These are phyloP conservation scores for Pouteria glomerata DNA, from an alignment of 148 eudicot genomes.

Conservation along the genomic window DNA sequence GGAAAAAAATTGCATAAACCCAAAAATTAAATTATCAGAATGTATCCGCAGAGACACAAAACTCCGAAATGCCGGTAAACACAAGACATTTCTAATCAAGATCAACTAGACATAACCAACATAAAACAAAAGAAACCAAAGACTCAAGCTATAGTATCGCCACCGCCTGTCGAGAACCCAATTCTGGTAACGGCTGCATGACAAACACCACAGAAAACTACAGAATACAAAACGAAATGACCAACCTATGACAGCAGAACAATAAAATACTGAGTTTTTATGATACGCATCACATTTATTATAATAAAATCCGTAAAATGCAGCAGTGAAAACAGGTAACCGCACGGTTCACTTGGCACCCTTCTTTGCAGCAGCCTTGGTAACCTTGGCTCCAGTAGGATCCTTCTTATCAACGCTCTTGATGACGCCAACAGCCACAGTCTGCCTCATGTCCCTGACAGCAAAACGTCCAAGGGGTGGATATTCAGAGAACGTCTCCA, in stretches of 20 bases:
- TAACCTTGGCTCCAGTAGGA: conserved; percentile 36
- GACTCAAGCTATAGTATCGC: conserved; percentile 9
- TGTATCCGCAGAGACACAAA: too few species aligned
- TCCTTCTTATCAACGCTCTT: conserved; percentile 46
- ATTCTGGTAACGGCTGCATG: conserved; percentile 20
- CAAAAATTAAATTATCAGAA: too few species aligned
- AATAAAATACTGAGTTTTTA: neutral
- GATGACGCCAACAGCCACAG: conserved; percentile 29
- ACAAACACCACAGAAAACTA: conserved; percentile 14
- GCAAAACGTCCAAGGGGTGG: conserved; percentile 27
- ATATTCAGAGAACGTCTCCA: conserved; percentile 22
- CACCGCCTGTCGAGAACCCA: conserved; percentile 42
- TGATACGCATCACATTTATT: neutral
- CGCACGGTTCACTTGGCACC: conserved; percentile 34
- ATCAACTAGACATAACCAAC: too few species aligned
- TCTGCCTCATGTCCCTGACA: conserved; percentile 30
- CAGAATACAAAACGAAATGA: neutral
- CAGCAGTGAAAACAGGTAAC: neutral
- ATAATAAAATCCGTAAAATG: neutral
- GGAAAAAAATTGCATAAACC: too few species aligned
- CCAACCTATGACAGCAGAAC: neutral
- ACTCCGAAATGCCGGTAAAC: too few species aligned
- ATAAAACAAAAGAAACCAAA: neutral
- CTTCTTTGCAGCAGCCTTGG: conserved; percentile 44
- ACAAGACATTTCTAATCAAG: too few species aligned